Conservation (phyloP, 108 stramenopile species). For the Nitzschia palea region DNA sequence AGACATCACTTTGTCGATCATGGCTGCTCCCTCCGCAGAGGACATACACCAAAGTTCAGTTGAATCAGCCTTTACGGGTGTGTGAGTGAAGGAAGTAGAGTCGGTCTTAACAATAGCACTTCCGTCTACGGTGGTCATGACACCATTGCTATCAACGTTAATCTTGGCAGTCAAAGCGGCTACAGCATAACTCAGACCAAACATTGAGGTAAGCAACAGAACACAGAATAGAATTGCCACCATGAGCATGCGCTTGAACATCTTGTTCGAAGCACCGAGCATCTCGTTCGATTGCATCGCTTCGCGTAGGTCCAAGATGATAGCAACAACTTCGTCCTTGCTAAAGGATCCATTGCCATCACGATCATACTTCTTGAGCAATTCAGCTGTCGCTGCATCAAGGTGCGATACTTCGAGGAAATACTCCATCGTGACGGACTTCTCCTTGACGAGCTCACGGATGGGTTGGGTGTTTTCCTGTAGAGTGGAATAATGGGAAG, state of each 20-base stretch:
- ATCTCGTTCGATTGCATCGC: conserved; percentile 17
- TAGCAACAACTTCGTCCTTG: conserved; percentile 18
- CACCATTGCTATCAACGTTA: not conserved
- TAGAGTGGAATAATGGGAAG: no score
- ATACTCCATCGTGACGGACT: conserved; percentile 16
- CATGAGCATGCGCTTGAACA: conserved; percentile 7
- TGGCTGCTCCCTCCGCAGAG: not conserved
- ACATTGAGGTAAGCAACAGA: conserved; percentile 9
- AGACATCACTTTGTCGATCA: not conserved
- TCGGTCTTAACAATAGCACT: not conserved
- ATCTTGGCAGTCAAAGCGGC: conserved; percentile 8
- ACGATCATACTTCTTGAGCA: conserved; percentile 1
- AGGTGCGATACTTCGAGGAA: conserved; percentile 10
- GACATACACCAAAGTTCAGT: not conserved
- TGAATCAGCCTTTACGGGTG: no score
- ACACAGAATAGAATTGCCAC: not conserved
- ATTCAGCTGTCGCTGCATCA: conserved; percentile 8
- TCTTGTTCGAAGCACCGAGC: conserved; percentile 12
- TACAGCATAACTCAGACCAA: conserved; percentile 13
- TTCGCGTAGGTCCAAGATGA: conserved; percentile 15
- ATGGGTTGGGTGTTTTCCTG: not conserved
- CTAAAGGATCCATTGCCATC: conserved; percentile 17
- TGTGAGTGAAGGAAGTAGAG: not conserved
- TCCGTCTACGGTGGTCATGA: conserved; percentile 5
- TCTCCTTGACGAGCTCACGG: conserved; percentile 1